Percentiles rank a stretch among this genome's conserved stretches.
Conservation (phyloP, 2,329 filamentous ascomycete genomes). For the Diaporthe ampelina region DNA sequence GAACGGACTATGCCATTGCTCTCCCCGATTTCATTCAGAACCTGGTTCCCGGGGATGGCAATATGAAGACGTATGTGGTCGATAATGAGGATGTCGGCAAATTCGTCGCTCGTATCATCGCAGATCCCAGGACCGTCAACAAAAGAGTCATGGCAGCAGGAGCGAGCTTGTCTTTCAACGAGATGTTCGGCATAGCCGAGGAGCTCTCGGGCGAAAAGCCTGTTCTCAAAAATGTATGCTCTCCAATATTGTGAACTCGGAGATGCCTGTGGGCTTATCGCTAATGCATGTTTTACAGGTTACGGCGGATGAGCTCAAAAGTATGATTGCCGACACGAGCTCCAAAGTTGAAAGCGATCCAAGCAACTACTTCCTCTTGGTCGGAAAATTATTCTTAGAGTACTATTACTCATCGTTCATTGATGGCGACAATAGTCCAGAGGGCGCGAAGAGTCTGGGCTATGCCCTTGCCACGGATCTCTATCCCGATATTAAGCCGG, state of each 20-base stretch:
- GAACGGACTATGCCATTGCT: background rate
- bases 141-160: background rate
- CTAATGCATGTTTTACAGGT: background rate
- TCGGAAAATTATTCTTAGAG: background rate
- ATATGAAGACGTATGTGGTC: background rate
- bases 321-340: background rate
- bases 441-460: background rate
- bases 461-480: background rate
- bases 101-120: slow-evolving; percentile 9
- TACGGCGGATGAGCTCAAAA: background rate
- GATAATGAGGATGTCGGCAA: background rate
- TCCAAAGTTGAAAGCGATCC: background rate
- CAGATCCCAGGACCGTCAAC: background rate
- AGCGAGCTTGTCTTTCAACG: background rate
- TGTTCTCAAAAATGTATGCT: background rate
- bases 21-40: background rate
- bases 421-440: background rate
- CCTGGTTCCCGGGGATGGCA: background rate
- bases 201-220: background rate
- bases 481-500: background rate
- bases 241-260: background rate
- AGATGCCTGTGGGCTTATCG: background rate
- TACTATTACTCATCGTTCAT: background rate
- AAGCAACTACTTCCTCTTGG: background rate
- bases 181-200: background rate